Evolutionary conservation across 2,329 filamentous ascomycete species (phyloP), one percentile per base, ranked within the genome.

Genomic region (Orbilia brochopaga): DNA sequence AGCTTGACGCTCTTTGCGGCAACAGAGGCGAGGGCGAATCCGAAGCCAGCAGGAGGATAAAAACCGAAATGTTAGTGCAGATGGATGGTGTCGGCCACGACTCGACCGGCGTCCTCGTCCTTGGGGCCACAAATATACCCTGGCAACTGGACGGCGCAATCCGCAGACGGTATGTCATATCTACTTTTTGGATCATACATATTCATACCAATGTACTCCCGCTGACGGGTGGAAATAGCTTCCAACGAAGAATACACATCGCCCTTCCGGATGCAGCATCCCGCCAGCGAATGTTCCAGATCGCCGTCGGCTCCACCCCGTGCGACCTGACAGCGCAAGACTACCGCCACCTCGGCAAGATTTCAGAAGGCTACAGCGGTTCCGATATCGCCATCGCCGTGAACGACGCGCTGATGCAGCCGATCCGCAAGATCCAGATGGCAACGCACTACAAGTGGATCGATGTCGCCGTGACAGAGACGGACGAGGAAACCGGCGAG

Each of bases 51-150:
- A 87, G 94, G 73, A 90, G 94, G 79, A 99, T 99, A 84, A 99
- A 99, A 82, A 99, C 94, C 0, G 94, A 99, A 80, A 87, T 99
- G 78, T 87, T 99, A 13, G 93, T 99, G 17, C 94, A 99, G 81
- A 99, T 99, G 94, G 94, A 99, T 77, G 95, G 94, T 81, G 94
- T 99, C 8, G 95, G 94, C 74, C 93, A 95, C 74, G 94, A 99
- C 80, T 93, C 90, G 74, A 92, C 90, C 77, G 94, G 93, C 19
- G 93, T 99, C 7, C 83, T 99, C 23, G 95, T 99, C 44, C 86
- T 99, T 2, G 94, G 94, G 72, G 94, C 94, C 60, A 99, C 94
- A 64, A 99, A 99, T 79, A 97, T 99, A 74, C 94, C 94, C 17
- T 99, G 94, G 94, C 93, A 99, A 83, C 85, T 99, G 54, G 94